Base-by-base conservation (phyloP, 495 filamentous ascomycete genomes). In the Trichocladium antarcticum region DNA sequence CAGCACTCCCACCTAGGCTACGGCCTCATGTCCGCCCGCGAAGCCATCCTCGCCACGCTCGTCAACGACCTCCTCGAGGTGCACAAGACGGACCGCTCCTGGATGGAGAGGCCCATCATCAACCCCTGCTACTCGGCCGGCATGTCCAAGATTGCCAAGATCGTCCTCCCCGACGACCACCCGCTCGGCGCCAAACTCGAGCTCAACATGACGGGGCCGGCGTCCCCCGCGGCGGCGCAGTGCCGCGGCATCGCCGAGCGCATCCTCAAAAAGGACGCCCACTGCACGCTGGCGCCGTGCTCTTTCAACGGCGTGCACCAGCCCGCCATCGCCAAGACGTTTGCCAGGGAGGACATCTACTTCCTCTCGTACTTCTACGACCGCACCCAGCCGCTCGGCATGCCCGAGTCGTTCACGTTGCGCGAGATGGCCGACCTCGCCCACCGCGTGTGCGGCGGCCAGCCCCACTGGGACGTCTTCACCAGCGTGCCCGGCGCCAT, bases 1-100 rank as follows among this genome's bases (percentile, higher is more conserved):
- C 92, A 98, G 69, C 89, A 98, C 69, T 95, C 89, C 21, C 93
- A 98, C 68, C 83, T 98, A 43, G 90, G 89, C 45, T 96, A 96
- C 60, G 92, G 92, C 59, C 81, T 98, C 44, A 98, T 95, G 89
- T 77, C 84, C 52, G 92, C 92, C 21, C 87, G 92, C 45, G 78
- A 93, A 24, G 74, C 87, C 22, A 82, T 97, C 49, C 86, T 95
- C 69, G 76, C 77, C 47, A 68, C 70, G 8, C 71, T 97, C 38
- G 63, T 89, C 34, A 70, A 84, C 51, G 73, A 78, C 34, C 52
- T 77, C 28, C 63, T 75, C 59, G 74, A 80, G 60, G 60, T 71
- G 31, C 74, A 81, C 54, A 60, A 62, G 28, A 54, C 56, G 20
- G 57, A 65, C 49, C 42, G 41, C 12, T 51, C 68, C 16, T 78